Evolutionary conservation across 1,139 yeast genomes (phyloP), one percentile per base, ranked within the genome.

Genomic region (Sugiyamaella pinicola): DNA sequence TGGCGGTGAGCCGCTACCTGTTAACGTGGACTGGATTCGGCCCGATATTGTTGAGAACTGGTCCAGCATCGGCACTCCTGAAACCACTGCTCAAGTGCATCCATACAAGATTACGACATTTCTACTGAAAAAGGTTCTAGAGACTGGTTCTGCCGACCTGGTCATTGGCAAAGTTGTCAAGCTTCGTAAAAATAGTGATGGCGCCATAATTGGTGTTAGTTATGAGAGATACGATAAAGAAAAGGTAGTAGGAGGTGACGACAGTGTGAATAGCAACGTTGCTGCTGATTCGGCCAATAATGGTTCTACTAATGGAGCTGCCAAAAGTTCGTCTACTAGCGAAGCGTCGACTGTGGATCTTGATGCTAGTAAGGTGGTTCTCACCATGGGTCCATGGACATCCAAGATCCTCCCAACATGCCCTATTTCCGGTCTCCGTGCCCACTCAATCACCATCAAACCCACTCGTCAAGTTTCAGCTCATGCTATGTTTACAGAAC

Each of bases 311-410:
- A n/a, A n/a, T n/a, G n/a, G n/a, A n/a, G n/a, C n/a, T n/a, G n/a
- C n/a, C n/a, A n/a, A n/a, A 4, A 10, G 24, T 15, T 18, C 42
- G 12, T 12, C 22, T 26, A 22, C 19, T n/a, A 12, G 19, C n/a
- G 51, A 31, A 2, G 8, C 40, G 17, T 31, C 26, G 12, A 40
- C 51, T 59, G 26, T 52, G 17, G 51, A 52, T 33, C 70, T 88
- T 22, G 65, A 65, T 18, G 95, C 88, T 38, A 89, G 87, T 64
- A 84, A 87, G 64, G 82, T 88, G 21, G 84, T 93, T n/a, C 75
- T 91, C 62, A 77, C 95, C 0, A 87, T 88, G 59, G 99, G 99
- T 1, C 98, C 98, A 4, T 91, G 99, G 99, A 90, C 97, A 2
- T 85, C 96, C 1, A 86, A 84, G 64, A 80, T 91, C 41, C 74